These are phyloP conservation scores for Drechslera avenae DNA, from an alignment of 2,329 filamentous ascomycete genomes.

Conservation along the genomic window DNA sequence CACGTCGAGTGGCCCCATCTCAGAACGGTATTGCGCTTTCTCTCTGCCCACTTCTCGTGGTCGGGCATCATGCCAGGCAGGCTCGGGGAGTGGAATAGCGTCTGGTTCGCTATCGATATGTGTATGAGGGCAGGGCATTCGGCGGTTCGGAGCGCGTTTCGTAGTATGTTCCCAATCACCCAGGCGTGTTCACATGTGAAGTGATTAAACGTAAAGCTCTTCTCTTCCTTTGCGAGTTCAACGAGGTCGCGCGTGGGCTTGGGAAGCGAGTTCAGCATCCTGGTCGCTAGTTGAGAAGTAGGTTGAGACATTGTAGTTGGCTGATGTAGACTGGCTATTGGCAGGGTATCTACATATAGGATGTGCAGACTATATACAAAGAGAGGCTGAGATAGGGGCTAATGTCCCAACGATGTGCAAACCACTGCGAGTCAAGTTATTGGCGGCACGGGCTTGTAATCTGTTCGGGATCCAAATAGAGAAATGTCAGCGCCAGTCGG, in stretches of 20 bases:
- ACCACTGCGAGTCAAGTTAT: conserved; percentile 2
- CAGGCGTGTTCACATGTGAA: conserved; percentile 71
- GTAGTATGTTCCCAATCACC: conserved; percentile 67
- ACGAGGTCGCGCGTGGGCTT: conserved; percentile 46
- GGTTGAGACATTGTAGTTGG: not conserved
- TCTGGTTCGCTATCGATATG: conserved; percentile 67
- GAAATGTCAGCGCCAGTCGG: conserved; percentile 5
- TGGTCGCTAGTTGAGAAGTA: conserved; percentile 7
- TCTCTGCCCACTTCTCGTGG: conserved; percentile 65
- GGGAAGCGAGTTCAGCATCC: conserved; percentile 33
- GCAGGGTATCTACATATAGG: conserved; percentile 10
- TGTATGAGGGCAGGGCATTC: conserved; percentile 64
- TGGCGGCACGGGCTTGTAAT: not conserved
- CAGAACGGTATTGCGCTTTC: conserved; percentile 74
- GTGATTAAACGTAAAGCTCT: conserved; percentile 53
- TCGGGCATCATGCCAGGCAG: conserved; percentile 72
- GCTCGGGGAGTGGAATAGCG: conserved; percentile 72
- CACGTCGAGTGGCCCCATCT: conserved; percentile 73
- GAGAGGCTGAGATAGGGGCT: conserved; percentile 8
- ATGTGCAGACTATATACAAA: conserved; percentile 2
- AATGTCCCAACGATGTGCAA: conserved; percentile 4
- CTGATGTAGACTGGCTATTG: conserved; percentile 3
- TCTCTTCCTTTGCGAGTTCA: conserved; percentile 51
- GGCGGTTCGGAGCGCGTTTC: conserved; percentile 64
- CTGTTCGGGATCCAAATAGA: not conserved